Evolutionary conservation across 1,284 basidiomycete genomes (phyloP), one percentile per base, ranked within the genome.

Genomic region (Chalciporus sp.): DNA sequence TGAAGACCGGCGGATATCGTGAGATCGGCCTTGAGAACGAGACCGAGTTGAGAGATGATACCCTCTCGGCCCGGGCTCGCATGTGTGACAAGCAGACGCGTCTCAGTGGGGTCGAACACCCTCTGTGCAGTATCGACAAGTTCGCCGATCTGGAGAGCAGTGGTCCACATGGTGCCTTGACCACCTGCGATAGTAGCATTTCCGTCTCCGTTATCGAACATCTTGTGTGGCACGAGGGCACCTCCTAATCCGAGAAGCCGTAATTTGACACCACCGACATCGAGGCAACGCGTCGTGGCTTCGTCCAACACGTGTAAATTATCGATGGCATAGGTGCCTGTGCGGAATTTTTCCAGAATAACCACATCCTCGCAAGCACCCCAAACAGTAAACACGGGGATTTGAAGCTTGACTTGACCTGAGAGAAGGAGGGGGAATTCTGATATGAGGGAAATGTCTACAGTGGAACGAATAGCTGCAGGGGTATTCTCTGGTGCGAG

Each of bases 161-260:
- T 99, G 0, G 94, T 94, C 97, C 97, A 99, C 90, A 98, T 98
- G 20, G 95, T 98, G 27, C 97, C 97, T 68, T 94, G 92, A 1
- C 94, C 96, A 42, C 97, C 97, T 0, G 97, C 96, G 60, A 99
- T 98, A 11, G 96, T 98, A 3, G 94, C 95, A 46, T 80, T 85
- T 1, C 95, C 96, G 51, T 96, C 93, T 1, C 97, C 94, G 60
- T 95, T 95, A 80, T 97, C 92, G 72, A 98, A 99, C 76, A 99
- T 86, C 76, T 98, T 98, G 80, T 98, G 95, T 23, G 89, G 85
- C 10, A 98, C 95, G 41, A 98, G 84, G 6, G 96, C 96, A 54
- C 97, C 97, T 7, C 97, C 97, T 29, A 99, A 80, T 45, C 96
- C 97, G 35, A 99, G 86, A 44, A 99, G 79, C 29, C 97, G 84